These are phyloP conservation scores for Fusarium tuaranense DNA, from an alignment of 2,329 filamentous ascomycete species.

Conservation along the genomic window DNA sequence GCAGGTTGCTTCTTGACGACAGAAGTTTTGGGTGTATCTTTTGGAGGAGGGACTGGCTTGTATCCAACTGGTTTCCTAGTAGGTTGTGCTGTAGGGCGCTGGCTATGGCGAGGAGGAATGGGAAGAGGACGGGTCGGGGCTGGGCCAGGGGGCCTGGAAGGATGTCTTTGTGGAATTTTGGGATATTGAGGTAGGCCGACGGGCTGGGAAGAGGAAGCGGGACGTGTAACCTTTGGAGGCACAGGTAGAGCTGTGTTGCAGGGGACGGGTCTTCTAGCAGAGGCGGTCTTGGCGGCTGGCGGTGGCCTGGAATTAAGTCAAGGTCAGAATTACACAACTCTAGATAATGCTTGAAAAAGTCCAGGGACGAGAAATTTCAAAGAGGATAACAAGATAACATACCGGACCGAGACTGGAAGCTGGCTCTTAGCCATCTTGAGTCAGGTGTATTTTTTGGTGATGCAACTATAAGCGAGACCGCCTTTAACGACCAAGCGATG, in stretches of 20 bases:
- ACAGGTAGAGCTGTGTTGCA: not conserved
- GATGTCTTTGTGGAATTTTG: not conserved
- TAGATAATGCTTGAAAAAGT: no score
- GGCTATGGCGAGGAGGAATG: not conserved
- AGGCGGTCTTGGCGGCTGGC: not conserved
- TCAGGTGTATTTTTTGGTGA: not conserved
- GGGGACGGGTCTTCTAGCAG: not conserved
- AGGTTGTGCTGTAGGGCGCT: constrained; percentile 3
- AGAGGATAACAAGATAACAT: not conserved
- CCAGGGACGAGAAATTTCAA: no score
- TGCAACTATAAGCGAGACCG: not conserved
- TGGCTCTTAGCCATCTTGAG: not conserved
- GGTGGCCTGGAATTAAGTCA: not conserved
- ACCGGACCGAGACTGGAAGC: not conserved
- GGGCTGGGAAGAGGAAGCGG: not conserved
- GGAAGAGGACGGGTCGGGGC: not conserved
- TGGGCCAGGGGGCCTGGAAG: not conserved
- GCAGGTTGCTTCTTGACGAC: constrained; percentile 17
- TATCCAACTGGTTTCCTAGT: constrained; percentile 6
- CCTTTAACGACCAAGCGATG: not conserved
- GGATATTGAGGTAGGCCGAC: not conserved
- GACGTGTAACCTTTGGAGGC: not conserved
- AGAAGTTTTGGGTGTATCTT: not conserved
- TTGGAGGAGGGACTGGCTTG: constrained; percentile 12
- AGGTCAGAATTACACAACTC: not conserved